Evolutionary conservation across 495 filamentous ascomycete species (phyloP), one percentile per base, ranked within the genome.

Genomic region (Aspergillus cristatus): DNA sequence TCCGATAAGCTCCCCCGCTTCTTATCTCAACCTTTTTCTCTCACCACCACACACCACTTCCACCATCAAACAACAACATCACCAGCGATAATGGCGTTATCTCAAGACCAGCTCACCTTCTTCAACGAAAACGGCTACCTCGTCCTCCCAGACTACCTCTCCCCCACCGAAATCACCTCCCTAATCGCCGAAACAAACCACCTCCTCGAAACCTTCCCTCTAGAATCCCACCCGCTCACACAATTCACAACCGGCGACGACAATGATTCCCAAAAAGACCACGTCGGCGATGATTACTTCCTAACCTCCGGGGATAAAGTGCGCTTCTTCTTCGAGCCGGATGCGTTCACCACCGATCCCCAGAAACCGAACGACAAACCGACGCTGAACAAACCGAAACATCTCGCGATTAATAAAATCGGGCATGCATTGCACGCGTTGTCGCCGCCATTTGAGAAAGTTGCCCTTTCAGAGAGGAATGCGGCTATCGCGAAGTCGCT

Each of bases 271-370:
- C 51, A 58, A 34, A 41, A 48, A 28, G 37, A 43, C 13, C 91
- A 98, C 62, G 82, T 96, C 15, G 89, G 91, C 42, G 91, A 98
- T 65, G 76, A 82, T 56, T 98, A 98, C 76, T 98, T 98, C 63
- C 75, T 98, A 0, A 67, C 62, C 2, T 86, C 79, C 1, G 85
- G 84, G 37, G 84, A 95, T 71, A 94, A 97, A 51, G 68, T 98
- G 34, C 80, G 84, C 36, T 96, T 90, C 70, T 98, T 98, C 77
- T 94, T 98, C 68, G 91, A 98, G 57, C 84, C 89, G 53, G 79
- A 76, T 60, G 67, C 65, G 24, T 65, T 70, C 51, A 40, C 50
- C 7, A 45, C 58, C 50, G 70, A 78, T 53, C 38, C 66, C 4
- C 20, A 24, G 20, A 4, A 24, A 8, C 20, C 59, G 0, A 47